A percentile compares a stretch with the other conserved stretches of the same genome.
Evolutionary conservation across 2,329 filamentous ascomycete species (phyloP).

Genomic region (Trichoderma guizhouense): DNA sequence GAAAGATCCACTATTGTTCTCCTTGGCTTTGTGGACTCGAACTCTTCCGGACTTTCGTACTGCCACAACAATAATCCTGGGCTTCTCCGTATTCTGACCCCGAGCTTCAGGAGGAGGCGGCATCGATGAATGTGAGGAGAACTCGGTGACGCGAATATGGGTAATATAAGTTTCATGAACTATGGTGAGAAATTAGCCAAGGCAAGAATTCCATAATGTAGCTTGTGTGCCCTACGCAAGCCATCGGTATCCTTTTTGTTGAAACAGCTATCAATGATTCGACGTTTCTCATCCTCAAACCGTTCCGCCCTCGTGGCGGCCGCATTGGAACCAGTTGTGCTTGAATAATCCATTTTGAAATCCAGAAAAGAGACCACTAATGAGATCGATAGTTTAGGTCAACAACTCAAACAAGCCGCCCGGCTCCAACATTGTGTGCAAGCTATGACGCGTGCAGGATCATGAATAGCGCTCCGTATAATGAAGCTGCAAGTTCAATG

Average conservation of each 20-base stretch:
- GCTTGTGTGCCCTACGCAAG: conserved; percentile 60
- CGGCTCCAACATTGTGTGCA: conserved; percentile 13
- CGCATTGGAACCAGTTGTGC: conserved; percentile 35
- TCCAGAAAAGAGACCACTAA: not conserved
- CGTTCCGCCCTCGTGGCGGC: conserved; percentile 61
- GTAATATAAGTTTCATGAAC: conserved; percentile 89
- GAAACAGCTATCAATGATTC: conserved; percentile 95
- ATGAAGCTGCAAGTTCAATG: conserved; percentile 8
- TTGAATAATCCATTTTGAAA: conserved; percentile 39
- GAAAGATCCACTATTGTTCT: conserved; percentile 90
- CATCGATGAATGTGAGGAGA: conserved; percentile 73
- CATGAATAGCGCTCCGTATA: not conserved
- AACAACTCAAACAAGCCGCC: conserved; percentile 19
- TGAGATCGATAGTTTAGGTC: not conserved
- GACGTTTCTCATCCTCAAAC: conserved; percentile 94
- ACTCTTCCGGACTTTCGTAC: conserved; percentile 90
- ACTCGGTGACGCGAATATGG: conserved; percentile 88
- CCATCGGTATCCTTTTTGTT: conserved; percentile 84
- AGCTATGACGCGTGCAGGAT: conserved; percentile 1
- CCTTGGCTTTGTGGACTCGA: conserved; percentile 93
- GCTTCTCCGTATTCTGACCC: conserved; percentile 72
- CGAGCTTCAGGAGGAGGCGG: conserved; percentile 79
- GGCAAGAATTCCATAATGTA: not conserved
- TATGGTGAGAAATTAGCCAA: conserved; percentile 24
- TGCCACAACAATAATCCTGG: conserved; percentile 85